Percentiles rank a stretch among this genome's conserved stretches.
These are phyloP conservation scores for Apium graveolens DNA, from an alignment of 129 eudicot genomes.

Conservation along the genomic window DNA sequence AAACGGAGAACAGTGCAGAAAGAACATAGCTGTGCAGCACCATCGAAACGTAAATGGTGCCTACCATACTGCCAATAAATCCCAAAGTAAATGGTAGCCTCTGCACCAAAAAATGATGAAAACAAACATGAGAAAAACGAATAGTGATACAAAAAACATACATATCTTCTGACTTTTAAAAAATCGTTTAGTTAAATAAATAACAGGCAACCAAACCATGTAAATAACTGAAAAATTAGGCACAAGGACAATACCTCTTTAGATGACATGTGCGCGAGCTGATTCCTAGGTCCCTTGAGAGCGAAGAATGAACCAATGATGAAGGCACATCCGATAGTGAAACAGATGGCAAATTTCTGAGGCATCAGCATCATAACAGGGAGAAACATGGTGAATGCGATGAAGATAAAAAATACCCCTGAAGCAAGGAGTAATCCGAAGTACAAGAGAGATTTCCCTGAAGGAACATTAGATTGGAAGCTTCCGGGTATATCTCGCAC, in stretches of 20 bases:
- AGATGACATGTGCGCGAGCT: slow-evolving; percentile 84
- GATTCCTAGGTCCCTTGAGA: slow-evolving; percentile 83
- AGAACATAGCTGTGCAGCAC: slow-evolving; percentile 91
- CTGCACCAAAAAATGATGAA: slow-evolving; percentile 29
- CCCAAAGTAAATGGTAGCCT: slow-evolving; percentile 88
- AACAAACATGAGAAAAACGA: slow-evolving; percentile 13
- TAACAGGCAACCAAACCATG: not conserved
- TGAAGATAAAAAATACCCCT: slow-evolving; percentile 82
- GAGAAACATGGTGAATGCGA: slow-evolving; percentile 84
- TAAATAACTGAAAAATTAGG: not conserved
- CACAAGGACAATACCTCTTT: slow-evolving; percentile 60
- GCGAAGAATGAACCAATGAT: slow-evolving; percentile 88
- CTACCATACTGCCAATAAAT: slow-evolving; percentile 74
- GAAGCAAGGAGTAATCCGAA: slow-evolving; percentile 71
- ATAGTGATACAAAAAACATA: slow-evolving; percentile 24
- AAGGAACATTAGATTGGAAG: slow-evolving; percentile 69
- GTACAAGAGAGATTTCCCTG: slow-evolving; percentile 62
- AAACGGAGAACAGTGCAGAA: slow-evolving; percentile 72
- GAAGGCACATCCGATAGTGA: slow-evolving; percentile 34
- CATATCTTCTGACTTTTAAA: not conserved
- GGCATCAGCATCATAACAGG: slow-evolving; percentile 97
- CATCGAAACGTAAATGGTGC: slow-evolving; percentile 92
- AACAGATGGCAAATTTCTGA: slow-evolving; percentile 19
- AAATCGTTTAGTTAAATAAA: not conserved
- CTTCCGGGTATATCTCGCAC: slow-evolving; percentile 79